Base-by-base conservation (phyloP, 768 basidiomycete species). In the Podaxis rugospora region DNA sequence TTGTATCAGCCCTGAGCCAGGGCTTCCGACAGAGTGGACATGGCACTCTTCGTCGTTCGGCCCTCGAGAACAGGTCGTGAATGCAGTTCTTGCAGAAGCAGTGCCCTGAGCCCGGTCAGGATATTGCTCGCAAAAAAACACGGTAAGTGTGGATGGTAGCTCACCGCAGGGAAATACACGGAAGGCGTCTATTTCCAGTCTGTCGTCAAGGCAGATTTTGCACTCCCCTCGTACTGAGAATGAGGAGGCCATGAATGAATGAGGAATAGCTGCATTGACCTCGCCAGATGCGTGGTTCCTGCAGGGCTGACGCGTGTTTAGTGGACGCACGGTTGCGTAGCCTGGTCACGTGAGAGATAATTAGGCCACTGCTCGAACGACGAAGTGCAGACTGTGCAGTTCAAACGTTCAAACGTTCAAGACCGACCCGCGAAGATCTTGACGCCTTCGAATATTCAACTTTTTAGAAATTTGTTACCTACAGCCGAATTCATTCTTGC, bases 21-120 rank as follows among this genome's bases (percentile, higher is more conserved):
- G 6, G 13, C 16, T 46, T 39, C 14, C 59, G 37, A 27, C 59
- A 61, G 13, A 61, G 40, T 0, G 63, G 47, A 21, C 58, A 63
- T 25, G 21, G 37, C 1, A 32, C 32, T 55, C 27, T 54, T 11
- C 51, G 52, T 27, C 53, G 63, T 39, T 63, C 57, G 14, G 62
- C 32, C 27, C 65, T n/a, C 10, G 65, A 49, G 42, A 75, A 67
- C 3, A 76, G 36, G 7, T 55, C 51, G 3, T 64, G 55, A 18
- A 71, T 68, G 63, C 78, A 81, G n/a, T 63, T 56, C 5, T 54
- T 62, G 55, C 79, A 81, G 58, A 72, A 78, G n/a, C 77, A 76
- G 62, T 80, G 79, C 10, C 79, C 79, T 78, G 60, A 36, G 57
- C 4, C 16, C 53, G 23, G 54, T 49, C 27, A 25, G 18, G 44